A percentile compares a stretch with the other conserved stretches of the same genome.
phyloP scores from a whole-genome alignment of 2,329 filamentous ascomycete genomes.

The Arthrinium puccinioides region DNA sequence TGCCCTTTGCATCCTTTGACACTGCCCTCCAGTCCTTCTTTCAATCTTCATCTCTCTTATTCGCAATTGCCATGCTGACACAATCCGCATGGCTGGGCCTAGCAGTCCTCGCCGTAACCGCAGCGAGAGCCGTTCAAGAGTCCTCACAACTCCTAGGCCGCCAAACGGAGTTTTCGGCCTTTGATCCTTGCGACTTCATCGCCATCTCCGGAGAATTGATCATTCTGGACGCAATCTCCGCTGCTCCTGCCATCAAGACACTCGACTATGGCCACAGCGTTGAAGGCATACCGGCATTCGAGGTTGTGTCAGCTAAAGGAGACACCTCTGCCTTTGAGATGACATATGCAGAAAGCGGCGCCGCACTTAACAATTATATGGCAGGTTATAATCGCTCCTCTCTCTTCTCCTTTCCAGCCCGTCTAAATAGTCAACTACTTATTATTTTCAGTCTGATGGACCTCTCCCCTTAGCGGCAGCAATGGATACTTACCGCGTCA shows the following conservation, averaged over 20 bases:
- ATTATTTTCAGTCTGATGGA: slow-evolving; percentile 18
- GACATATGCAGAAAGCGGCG: slow-evolving; percentile 7
- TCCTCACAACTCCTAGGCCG: neutral
- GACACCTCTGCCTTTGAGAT: slow-evolving; percentile 10
- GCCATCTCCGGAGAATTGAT: neutral
- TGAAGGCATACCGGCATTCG: slow-evolving; percentile 9
- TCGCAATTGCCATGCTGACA: too few relatives aligned
- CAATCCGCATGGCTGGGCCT: too few relatives aligned
- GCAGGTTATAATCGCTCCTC: neutral
- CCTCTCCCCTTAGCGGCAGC: slow-evolving; percentile 25
- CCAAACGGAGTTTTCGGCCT: neutral
- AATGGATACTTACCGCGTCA: slow-evolving; percentile 28
- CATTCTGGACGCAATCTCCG: neutral
- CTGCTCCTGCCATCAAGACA: neutral
- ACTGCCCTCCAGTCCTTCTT: too few relatives aligned
- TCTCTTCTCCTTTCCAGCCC: too few relatives aligned
- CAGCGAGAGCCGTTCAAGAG: neutral
- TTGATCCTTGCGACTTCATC: neutral
- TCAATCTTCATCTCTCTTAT: too few relatives aligned
- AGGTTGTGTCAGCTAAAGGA: slow-evolving; percentile 5
- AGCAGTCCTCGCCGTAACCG: too few relatives aligned
- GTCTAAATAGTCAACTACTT: neutral
- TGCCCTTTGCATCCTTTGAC: too few relatives aligned
- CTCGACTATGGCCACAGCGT: slow-evolving; percentile 7
- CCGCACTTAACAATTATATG: slow-evolving; percentile 8